phyloP scores from a whole-genome alignment of 2,329 filamentous ascomycete species.

The Alternaria angustiovoidea region DNA sequence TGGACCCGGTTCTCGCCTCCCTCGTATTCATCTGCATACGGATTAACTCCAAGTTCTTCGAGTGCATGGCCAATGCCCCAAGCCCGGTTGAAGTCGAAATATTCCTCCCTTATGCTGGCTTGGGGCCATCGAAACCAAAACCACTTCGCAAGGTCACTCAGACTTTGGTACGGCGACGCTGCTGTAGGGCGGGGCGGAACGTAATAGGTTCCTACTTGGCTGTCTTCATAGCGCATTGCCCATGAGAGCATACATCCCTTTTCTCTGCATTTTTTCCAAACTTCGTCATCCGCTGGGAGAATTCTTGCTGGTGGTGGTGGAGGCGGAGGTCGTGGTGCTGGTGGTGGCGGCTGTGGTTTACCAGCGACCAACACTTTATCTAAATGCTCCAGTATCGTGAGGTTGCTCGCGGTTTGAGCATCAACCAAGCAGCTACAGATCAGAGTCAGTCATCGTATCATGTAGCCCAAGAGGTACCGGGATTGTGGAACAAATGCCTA shows the following conservation, averaged over 20 bases:
- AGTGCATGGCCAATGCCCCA: conserved; percentile 28
- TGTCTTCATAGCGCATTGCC: conserved; percentile 21
- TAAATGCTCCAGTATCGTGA: not conserved
- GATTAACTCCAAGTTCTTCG: conserved; percentile 18
- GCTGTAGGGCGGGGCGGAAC: conserved; percentile 15
- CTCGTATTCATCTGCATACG: conserved; percentile 18
- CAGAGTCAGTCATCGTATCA: not conserved
- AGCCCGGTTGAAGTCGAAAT: conserved; percentile 19
- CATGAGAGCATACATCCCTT: conserved; percentile 25
- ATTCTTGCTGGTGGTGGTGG: conserved; percentile 17
- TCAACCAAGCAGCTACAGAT: not conserved
- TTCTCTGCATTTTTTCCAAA: conserved; percentile 16
- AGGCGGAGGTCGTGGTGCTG: not conserved
- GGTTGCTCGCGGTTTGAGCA: not conserved
- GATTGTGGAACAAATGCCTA: not conserved
- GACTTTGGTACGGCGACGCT: conserved; percentile 10
- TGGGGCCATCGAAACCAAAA: conserved; percentile 18
- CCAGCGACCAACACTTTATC: not conserved
- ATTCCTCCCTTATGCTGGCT: not conserved
- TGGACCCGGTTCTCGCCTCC: conserved; percentile 24
- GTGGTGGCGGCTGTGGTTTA: not conserved
- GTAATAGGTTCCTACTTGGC: conserved; percentile 16
- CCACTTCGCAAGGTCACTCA: conserved; percentile 17
- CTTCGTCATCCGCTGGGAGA: conserved; percentile 16
- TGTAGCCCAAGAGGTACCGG: not conserved